Conservation (phyloP, 2,329 filamentous ascomycete species). For the Clarireedia hainanense region DNA sequence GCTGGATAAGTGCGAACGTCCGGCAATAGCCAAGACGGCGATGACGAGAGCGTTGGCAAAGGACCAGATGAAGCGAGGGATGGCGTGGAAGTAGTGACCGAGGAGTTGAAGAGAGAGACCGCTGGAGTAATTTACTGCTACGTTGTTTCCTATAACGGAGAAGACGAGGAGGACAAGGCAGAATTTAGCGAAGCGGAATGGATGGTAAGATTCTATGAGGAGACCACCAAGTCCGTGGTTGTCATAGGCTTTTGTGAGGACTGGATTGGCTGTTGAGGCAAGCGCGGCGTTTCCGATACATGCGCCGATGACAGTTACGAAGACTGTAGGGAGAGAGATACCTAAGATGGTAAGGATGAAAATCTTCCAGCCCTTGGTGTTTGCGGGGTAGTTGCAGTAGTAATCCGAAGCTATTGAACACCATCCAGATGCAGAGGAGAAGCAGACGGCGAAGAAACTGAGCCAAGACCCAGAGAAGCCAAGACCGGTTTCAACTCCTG, state of each 20-base stretch:
- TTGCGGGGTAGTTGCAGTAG: conserved; percentile 28
- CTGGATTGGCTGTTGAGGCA: conserved; percentile 31
- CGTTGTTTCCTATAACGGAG: conserved; percentile 27
- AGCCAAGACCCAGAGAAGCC: conserved; percentile 28
- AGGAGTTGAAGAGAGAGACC: conserved; percentile 26
- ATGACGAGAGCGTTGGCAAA: conserved; percentile 25
- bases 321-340: conserved; percentile 27
- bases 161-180: conserved; percentile 30
- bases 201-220: conserved; percentile 37
- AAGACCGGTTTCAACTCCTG: conserved; percentile 28
- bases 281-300: conserved; percentile 33
- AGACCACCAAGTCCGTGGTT: conserved; percentile 40
- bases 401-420: conserved; percentile 28
- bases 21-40: conserved; percentile 24
- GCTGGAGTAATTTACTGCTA: conserved; percentile 27
- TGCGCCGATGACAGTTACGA: conserved; percentile 38
- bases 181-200: conserved; percentile 40
- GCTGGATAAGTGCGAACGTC: conserved; percentile 20
- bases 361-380: conserved; percentile 28
- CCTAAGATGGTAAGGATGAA: conserved; percentile 24
- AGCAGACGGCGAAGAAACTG: conserved; percentile 24
- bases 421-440: conserved; percentile 26
- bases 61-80: conserved; percentile 30
- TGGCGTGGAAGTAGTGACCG: conserved; percentile 26
- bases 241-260: conserved; percentile 33